These are phyloP conservation scores for Eryngium alpinum DNA, from an alignment of 140 eudicot genomes.

Conservation along the genomic window DNA sequence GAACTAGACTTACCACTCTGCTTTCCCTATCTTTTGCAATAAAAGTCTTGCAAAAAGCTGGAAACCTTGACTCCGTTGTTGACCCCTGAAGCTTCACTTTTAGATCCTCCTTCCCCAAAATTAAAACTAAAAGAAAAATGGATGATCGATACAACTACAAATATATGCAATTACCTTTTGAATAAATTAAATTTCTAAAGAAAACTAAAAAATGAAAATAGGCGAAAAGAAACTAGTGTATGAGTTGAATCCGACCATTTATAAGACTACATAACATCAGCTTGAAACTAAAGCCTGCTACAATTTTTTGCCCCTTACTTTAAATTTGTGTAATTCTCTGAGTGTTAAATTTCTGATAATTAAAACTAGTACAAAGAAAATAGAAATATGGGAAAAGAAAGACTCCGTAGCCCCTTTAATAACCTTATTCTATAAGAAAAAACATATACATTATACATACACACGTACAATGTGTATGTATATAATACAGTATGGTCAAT, in stretches of 20 bases:
- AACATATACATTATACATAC: no score
- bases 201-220: not conserved
- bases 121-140: not conserved
- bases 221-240: not conserved
- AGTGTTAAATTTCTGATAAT: no score
- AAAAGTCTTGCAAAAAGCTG: conserved; percentile 4
- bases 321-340: no score
- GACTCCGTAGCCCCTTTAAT: no score
- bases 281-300: not conserved
- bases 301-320: not conserved
- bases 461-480: no score
- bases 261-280: not conserved
- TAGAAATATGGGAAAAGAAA: no score
- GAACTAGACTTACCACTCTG: not conserved
- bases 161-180: not conserved
- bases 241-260: not conserved
- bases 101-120: not conserved
- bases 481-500: no score
- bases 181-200: no score
- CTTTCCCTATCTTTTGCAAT: not conserved
- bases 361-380: no score
- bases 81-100: not conserved
- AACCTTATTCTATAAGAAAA: no score
- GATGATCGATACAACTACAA: not conserved
- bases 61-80: not conserved